Percentiles rank a stretch among this genome's conserved stretches.
Conservation (phyloP, 352 stramenopile genomes). For the Globisporangium orthogonon region DNA sequence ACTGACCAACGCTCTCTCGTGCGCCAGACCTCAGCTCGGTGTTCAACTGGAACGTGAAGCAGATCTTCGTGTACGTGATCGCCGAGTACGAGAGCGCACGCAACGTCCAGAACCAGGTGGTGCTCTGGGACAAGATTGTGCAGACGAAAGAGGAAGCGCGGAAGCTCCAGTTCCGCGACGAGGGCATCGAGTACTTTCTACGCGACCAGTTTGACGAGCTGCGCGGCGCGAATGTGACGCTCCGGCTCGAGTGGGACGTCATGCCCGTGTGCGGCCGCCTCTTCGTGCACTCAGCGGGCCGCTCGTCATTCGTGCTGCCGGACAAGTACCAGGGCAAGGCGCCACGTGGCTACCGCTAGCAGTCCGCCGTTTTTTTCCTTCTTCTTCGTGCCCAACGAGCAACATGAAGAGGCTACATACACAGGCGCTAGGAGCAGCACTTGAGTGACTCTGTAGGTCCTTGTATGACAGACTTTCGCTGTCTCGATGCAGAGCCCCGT, state of each 20-base stretch:
- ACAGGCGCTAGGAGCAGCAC: background rate
- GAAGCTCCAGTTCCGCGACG: conserved; percentile 44
- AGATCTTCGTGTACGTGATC: conserved; percentile 86
- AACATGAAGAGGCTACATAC: background rate
- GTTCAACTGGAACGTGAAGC: conserved; percentile 90
- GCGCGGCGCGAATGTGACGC: conserved; percentile 68
- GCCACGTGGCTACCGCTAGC: conserved; percentile 12
- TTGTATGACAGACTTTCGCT: too few species aligned
- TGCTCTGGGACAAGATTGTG: conserved; percentile 85
- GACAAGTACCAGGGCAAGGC: conserved; percentile 63
- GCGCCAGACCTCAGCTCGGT: conserved; percentile 67
- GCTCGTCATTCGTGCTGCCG: conserved; percentile 54
- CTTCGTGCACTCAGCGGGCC: conserved; percentile 53
- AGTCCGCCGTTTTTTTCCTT: too few species aligned
- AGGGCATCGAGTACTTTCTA: conserved; percentile 81
- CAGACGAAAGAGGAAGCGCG: conserved; percentile 45
- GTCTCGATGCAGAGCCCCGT: background rate
- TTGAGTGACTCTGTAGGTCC: too few species aligned
- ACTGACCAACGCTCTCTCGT: background rate
- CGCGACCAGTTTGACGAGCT: conserved; percentile 75
- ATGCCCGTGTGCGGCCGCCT: conserved; percentile 81
- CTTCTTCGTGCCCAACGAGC: background rate
- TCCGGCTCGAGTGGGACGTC: conserved; percentile 81
- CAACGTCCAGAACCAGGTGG: conserved; percentile 73
- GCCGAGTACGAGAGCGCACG: conserved; percentile 68